phyloP scores from a whole-genome alignment of 768 basidiomycete genomes.

The Myochromella boudieri region DNA sequence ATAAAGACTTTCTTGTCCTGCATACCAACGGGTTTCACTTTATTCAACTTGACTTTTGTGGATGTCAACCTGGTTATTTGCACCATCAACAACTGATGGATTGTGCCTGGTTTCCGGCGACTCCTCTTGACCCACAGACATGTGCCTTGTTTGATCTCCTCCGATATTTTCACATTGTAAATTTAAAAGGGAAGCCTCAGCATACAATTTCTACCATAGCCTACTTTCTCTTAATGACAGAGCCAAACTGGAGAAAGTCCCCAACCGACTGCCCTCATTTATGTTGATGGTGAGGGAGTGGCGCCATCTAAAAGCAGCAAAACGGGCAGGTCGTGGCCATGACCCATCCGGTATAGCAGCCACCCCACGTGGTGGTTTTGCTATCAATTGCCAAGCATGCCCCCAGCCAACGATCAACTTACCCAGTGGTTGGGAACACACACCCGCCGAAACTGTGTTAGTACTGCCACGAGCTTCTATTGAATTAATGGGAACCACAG shows the following conservation, averaged over 20 bases:
- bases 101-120: constrained; percentile 20
- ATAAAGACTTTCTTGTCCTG: constrained; percentile 21
- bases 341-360: no score
- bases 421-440: constrained; percentile 14
- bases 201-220: constrained; percentile 19
- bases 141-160: constrained; percentile 19
- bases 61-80: constrained; percentile 6
- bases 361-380: constrained; percentile 9
- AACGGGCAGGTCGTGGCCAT: constrained; percentile 13
- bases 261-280: constrained; percentile 4
- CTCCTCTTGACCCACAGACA: constrained; percentile 24
- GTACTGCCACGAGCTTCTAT: no score
- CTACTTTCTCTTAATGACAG: not conserved
- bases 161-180: constrained; percentile 18
- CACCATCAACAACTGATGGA: constrained; percentile 16
- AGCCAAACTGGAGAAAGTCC: constrained; percentile 1
- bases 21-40: constrained; percentile 21
- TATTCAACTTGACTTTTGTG: constrained; percentile 19
- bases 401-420: no score
- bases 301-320: constrained; percentile 16
- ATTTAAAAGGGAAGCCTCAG: constrained; percentile 15
- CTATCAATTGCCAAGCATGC: constrained; percentile 11
- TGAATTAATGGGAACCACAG: no score
- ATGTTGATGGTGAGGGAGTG: constrained; percentile 12
- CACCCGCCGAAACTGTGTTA: constrained; percentile 9